Evolutionary conservation across 1,284 basidiomycete species (phyloP).

Genomic region (Austroboletus niveus): DNA sequence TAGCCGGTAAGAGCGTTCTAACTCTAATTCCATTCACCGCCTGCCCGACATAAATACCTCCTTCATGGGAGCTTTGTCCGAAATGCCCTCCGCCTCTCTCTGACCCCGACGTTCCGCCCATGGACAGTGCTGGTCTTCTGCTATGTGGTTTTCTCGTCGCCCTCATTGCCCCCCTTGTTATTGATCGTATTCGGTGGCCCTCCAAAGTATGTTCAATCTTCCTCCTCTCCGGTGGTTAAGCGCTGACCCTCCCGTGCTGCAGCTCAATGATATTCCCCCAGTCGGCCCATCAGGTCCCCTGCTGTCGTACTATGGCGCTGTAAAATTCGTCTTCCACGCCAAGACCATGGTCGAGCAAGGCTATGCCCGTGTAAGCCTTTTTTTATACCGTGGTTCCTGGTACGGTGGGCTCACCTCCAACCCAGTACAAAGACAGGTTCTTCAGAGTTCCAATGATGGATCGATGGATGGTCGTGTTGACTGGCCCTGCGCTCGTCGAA

Average conservation of each 20-base stretch:
- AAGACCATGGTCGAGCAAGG: constrained; percentile 37
- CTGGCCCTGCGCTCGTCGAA: constrained; percentile 34
- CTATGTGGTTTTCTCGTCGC: constrained; percentile 21
- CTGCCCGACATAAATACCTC: constrained; percentile 32
- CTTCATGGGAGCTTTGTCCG: constrained; percentile 17
- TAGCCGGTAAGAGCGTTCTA: constrained; percentile 22
- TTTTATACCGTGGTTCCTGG: not conserved
- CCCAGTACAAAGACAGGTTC: constrained; percentile 32
- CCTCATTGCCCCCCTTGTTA: constrained; percentile 9
- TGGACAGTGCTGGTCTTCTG: constrained; percentile 25
- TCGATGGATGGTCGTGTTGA: constrained; percentile 36
- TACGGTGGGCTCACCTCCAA: constrained; percentile 16
- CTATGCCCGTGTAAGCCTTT: constrained; percentile 34
- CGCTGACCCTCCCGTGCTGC: not conserved
- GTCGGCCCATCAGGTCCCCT: constrained; percentile 37
- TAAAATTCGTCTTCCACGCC: constrained; percentile 31
- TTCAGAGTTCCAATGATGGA: constrained; percentile 40
- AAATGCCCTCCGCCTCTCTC: constrained; percentile 30
- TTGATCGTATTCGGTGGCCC: constrained; percentile 23
- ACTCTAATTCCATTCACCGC: constrained; percentile 32
- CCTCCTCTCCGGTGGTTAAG: not conserved
- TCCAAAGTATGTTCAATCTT: constrained; percentile 22
- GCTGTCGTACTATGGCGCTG: constrained; percentile 35
- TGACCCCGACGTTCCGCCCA: constrained; percentile 20
- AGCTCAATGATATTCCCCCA: constrained; percentile 36